Conservation (phyloP, 495 filamentous ascomycete species). For the Tuber indicum region DNA sequence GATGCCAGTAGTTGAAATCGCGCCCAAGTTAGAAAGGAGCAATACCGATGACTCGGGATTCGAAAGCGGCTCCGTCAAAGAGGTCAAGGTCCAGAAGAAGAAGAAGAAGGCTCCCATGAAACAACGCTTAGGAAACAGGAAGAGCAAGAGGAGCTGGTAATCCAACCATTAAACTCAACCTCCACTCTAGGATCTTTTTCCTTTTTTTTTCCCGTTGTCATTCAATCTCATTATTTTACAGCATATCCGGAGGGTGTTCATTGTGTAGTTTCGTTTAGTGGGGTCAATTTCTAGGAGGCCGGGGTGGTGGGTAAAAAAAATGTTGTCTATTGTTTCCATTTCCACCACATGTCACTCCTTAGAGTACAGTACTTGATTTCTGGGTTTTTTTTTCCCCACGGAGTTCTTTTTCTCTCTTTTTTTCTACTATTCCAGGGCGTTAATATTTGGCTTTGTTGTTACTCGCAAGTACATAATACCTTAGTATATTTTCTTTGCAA, state of each 20-base stretch:
- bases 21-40: constrained; percentile 11
- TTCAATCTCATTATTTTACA: constrained; percentile 19
- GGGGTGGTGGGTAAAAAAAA: background rate
- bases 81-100: constrained; percentile 29
- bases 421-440: background rate
- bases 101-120: constrained; percentile 34
- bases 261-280: background rate
- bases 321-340: background rate
- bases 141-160: constrained; percentile 28
- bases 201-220: background rate
- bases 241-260: background rate
- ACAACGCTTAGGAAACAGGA: constrained; percentile 29
- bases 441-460: background rate
- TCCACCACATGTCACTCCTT: background rate
- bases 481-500: background rate
- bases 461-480: constrained; percentile 2
- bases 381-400: background rate
- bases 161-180: background rate
- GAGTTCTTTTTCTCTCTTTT: background rate
- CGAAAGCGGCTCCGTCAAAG: constrained; percentile 12
- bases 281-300: background rate
- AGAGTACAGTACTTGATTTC: background rate
- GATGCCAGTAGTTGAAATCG: constrained; percentile 6
- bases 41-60: background rate
- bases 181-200: constrained; percentile 1